Evolutionary conservation across 345 rosid species (phyloP).

Genomic region (thale cress (Arabidopsis thaliana)): TAIR10.1 NC_003075.7:15115001-15115500

Average conservation of each 20-base stretch:
- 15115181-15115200: constrained; percentile 74
- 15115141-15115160: constrained; percentile 57
- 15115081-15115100: neutral
- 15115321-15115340: constrained; percentile 36
- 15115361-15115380: constrained; percentile 60
- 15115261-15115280: constrained; percentile 82
- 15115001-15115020: constrained; percentile 66
- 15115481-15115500: neutral
- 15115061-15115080: constrained; percentile 51
- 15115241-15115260: constrained; percentile 72
- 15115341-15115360: constrained; percentile 51
- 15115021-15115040: constrained; percentile 71
- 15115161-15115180: constrained; percentile 82
- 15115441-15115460: constrained; percentile 21
- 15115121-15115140: constrained; percentile 27
- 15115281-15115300: constrained; percentile 71
- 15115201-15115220: constrained; percentile 89
- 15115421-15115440: constrained; percentile 27
- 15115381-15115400: constrained; percentile 75
- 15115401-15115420: constrained; percentile 46
- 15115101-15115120: neutral
- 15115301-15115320: constrained; percentile 43
- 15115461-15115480: constrained; percentile 5
- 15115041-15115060: constrained; percentile 94
- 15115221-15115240: constrained; percentile 79